Evolutionary conservation across 2,329 filamentous ascomycete genomes (phyloP).

Genomic region (Ascocoryne sarcoides): DNA sequence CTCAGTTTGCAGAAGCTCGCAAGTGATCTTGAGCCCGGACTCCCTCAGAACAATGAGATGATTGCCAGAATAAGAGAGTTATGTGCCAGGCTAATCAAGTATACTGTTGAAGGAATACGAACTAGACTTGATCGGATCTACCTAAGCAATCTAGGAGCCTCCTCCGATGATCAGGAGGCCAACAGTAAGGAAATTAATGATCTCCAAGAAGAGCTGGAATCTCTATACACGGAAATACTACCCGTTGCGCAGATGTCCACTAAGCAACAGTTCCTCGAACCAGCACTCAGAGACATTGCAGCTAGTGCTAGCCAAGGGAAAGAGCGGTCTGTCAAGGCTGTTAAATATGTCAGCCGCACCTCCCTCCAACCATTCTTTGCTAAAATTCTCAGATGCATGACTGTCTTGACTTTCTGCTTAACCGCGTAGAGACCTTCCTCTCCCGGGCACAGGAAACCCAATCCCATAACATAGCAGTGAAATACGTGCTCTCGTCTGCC

Average conservation of each 20-base stretch:
- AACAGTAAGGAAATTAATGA: slow-evolving; percentile 35
- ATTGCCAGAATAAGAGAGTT: slow-evolving; percentile 50
- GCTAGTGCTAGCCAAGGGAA: slow-evolving; percentile 36
- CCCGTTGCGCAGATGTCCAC: slow-evolving; percentile 63
- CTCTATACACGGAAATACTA: slow-evolving; percentile 59
- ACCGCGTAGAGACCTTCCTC: slow-evolving; percentile 36
- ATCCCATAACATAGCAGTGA: slow-evolving; percentile 35
- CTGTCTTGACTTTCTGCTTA: slow-evolving; percentile 43
- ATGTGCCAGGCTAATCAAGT: slow-evolving; percentile 50
- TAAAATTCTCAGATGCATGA: slow-evolving; percentile 37
- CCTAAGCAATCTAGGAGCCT: slow-evolving; percentile 36
- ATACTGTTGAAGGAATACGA: slow-evolving; percentile 45
- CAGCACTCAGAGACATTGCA: slow-evolving; percentile 42
- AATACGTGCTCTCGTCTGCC: slow-evolving; percentile 35
- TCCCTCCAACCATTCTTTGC: neutral
- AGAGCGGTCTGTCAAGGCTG: slow-evolving; percentile 37
- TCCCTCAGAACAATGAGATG: slow-evolving; percentile 42
- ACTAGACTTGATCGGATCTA: slow-evolving; percentile 48
- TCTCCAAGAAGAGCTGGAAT: slow-evolving; percentile 57
- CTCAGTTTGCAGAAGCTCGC: slow-evolving; percentile 58
- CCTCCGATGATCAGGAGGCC: slow-evolving; percentile 6
- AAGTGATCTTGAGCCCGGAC: slow-evolving; percentile 46
- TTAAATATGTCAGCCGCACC: slow-evolving; percentile 40
- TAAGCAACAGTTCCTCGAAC: slow-evolving; percentile 57
- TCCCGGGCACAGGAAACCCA: slow-evolving; percentile 36